Percentiles rank a stretch among this genome's conserved stretches.
Evolutionary conservation across 2,329 filamentous ascomycete genomes (phyloP).

Genomic region (Beauveria australis): DNA sequence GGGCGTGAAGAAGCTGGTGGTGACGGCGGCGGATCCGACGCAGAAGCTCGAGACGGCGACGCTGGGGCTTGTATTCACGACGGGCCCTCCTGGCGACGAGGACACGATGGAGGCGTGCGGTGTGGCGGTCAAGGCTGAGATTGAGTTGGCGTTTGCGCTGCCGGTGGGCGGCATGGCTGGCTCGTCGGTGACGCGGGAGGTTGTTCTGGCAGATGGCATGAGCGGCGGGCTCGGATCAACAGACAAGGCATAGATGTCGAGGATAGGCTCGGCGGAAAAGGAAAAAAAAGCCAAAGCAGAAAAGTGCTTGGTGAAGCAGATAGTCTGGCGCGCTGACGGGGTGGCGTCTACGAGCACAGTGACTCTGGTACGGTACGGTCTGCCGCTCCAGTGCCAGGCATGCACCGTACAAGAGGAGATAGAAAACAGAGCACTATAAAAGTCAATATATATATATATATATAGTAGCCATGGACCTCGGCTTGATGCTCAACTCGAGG

Average conservation of each 20-base stretch:
- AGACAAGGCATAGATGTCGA: too few relatives aligned
- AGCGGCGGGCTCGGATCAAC: neutral
- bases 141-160: constrained; percentile 12
- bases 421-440: too few relatives aligned
- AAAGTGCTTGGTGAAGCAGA: too few relatives aligned
- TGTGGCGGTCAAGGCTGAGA: neutral
- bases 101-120: neutral
- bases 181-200: constrained; percentile 13
- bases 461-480: too few relatives aligned
- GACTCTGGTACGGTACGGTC: too few relatives aligned
- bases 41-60: constrained; percentile 13
- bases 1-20: neutral
- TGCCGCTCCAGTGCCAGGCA: too few relatives aligned
- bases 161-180: constrained; percentile 15
- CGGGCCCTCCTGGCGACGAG: neutral
- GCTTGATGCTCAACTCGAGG: too few relatives aligned
- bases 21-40: constrained; percentile 16
- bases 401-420: too few relatives aligned
- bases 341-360: too few relatives aligned
- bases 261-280: too few relatives aligned
- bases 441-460: too few relatives aligned
- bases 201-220: neutral
- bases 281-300: neutral
- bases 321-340: too few relatives aligned
- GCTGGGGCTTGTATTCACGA: constrained; percentile 10